Evolutionary conservation across 2,329 filamentous ascomycete species (phyloP).

Genomic region (Colletotrichum karsti): DNA sequence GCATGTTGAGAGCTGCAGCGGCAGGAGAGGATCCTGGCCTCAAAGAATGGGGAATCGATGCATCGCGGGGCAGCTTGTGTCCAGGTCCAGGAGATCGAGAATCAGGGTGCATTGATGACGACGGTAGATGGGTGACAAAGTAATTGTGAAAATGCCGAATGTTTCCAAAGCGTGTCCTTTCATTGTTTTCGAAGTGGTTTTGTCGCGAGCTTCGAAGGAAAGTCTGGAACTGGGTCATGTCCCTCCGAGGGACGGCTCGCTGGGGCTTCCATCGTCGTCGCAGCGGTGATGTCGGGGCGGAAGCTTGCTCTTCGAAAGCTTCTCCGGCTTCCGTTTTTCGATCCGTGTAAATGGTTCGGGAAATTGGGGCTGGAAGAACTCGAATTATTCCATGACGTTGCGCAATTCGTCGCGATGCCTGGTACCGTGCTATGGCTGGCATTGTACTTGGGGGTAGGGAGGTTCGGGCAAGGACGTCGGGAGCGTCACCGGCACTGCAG

Average conservation of each 20-base stretch:
- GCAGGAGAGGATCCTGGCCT: slow-evolving; percentile 63
- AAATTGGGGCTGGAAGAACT: not conserved
- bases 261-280: not conserved
- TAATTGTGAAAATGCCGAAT: slow-evolving; percentile 85
- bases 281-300: not conserved
- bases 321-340: not conserved
- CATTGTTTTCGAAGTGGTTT: not conserved
- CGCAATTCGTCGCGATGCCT: slow-evolving; percentile 19
- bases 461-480: not conserved
- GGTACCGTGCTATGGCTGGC: slow-evolving; percentile 9
- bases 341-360: not conserved
- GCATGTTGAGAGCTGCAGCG: slow-evolving; percentile 66
- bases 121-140: slow-evolving; percentile 95
- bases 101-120: slow-evolving; percentile 91
- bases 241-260: not conserved
- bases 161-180: not conserved
- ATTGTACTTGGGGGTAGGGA: slow-evolving; percentile 11
- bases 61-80: slow-evolving; percentile 87
- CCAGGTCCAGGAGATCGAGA: slow-evolving; percentile 73
- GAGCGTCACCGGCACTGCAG: slow-evolving; percentile 24
- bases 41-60: slow-evolving; percentile 79
- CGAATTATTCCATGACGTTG: slow-evolving; percentile 3
- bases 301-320: not conserved
- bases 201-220: not conserved
- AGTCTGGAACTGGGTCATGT: not conserved